Evolutionary conservation across 164 flowering plant genomes (phyloP).

Genomic region (Sedum album): DNA sequence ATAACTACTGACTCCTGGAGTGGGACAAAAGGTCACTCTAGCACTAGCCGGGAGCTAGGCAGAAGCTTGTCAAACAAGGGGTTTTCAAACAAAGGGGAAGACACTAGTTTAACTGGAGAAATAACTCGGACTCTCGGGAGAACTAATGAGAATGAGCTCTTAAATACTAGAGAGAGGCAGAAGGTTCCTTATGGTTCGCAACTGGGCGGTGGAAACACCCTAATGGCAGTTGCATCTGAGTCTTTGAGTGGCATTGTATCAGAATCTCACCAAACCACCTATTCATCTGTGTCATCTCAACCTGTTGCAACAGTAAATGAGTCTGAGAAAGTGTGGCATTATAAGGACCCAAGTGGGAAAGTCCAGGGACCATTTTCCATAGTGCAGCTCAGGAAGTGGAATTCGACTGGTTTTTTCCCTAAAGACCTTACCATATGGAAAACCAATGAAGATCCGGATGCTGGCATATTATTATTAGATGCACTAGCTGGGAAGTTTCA

Average conservation of each 20-base stretch:
- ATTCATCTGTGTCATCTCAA: constrained; percentile 16
- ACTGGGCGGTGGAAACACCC: constrained; percentile 19
- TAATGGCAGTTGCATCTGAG: constrained; percentile 21
- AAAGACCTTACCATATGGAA: constrained; percentile 68
- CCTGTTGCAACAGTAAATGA: constrained; percentile 39
- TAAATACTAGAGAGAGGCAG: constrained; percentile 29
- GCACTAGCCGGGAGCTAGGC: constrained; percentile 31
- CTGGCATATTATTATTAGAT: constrained; percentile 56
- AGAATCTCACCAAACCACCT: constrained; percentile 25
- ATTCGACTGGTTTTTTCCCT: constrained; percentile 76
- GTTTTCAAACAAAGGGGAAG: constrained; percentile 25
- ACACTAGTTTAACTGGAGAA: constrained; percentile 22
- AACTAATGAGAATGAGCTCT: constrained; percentile 28
- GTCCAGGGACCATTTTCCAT: constrained; percentile 94
- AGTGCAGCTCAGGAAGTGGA: constrained; percentile 92
- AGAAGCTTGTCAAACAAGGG: constrained; percentile 39
- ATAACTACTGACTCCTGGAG: constrained; percentile 43
- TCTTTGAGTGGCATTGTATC: constrained; percentile 19
- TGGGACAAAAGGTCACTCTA: constrained; percentile 31
- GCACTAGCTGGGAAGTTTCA: constrained; percentile 53
- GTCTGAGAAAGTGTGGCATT: constrained; percentile 81
- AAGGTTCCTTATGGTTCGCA: constrained; percentile 20
- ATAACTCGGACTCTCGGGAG: constrained; percentile 36
- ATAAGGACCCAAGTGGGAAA: constrained; percentile 79
- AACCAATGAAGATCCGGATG: constrained; percentile 42